phyloP scores from a whole-genome alignment of 129 eudicot species.

The Helianthus tuberosus region DNA sequence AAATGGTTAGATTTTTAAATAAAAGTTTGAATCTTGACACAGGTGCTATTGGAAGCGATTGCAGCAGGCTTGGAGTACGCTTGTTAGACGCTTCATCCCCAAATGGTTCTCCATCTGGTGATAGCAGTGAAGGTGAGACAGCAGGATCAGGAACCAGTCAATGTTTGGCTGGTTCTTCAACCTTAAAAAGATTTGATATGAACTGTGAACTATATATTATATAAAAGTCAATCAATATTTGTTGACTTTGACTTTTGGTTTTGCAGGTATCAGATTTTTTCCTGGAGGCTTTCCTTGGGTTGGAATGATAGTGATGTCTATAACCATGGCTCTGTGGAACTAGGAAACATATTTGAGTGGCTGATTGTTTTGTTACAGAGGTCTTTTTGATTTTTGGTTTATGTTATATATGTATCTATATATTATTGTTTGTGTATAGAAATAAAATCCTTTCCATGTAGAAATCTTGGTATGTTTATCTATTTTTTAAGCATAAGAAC shows the following conservation, averaged over 20 bases:
- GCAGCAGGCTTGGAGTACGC: slow-evolving; percentile 60
- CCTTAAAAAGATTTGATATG: background rate
- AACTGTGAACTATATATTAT: background rate
- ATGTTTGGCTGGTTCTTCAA: slow-evolving; percentile 15
- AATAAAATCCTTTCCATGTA: background rate
- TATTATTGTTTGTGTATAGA: background rate
- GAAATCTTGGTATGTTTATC: too few relatives aligned
- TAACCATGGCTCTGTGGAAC: slow-evolving; percentile 33
- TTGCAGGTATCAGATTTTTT: slow-evolving; percentile 42
- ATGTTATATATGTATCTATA: background rate
- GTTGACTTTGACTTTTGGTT: slow-evolving; percentile 22
- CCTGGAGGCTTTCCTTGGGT: slow-evolving; percentile 54
- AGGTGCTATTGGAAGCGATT: slow-evolving; percentile 79
- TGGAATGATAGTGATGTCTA: slow-evolving; percentile 36
- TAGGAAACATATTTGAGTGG: slow-evolving; percentile 24
- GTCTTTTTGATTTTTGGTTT: background rate
- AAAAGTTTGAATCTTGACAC: slow-evolving; percentile 8
- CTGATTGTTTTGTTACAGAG: slow-evolving; percentile 8
- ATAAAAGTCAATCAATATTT: background rate
- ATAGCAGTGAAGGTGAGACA: slow-evolving; percentile 48
- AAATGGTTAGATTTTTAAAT: too few relatives aligned
- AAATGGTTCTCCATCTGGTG: slow-evolving; percentile 31
- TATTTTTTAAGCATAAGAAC: too few relatives aligned
- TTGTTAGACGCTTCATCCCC: slow-evolving; percentile 26
- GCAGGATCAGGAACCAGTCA: slow-evolving; percentile 3